Evolutionary conservation across 23 red algal species (phyloP).

Genomic region (Pyropia haitanensis): DNA sequence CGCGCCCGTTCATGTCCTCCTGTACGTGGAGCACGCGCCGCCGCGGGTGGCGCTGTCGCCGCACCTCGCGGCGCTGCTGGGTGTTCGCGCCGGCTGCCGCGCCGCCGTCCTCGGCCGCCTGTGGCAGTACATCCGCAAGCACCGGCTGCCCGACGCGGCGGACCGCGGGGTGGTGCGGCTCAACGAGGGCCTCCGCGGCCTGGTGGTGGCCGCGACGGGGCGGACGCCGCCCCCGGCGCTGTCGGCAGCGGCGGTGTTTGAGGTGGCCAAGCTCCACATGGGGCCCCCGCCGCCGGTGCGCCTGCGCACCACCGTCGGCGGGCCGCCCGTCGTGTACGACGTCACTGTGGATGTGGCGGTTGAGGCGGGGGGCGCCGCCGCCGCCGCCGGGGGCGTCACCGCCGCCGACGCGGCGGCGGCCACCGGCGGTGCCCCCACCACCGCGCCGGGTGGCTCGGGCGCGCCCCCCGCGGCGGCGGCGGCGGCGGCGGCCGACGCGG

Average conservation of each 20-base stretch:
- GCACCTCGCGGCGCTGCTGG: slow-evolving; percentile 54
- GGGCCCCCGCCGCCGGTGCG: slow-evolving; percentile 51
- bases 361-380: neutral
- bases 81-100: slow-evolving; percentile 45
- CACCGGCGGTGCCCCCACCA: no score
- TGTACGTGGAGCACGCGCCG: slow-evolving; percentile 54
- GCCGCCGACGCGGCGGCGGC: slow-evolving; percentile 1
- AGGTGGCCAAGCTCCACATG: slow-evolving; percentile 66
- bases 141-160: slow-evolving; percentile 54
- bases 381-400: no score
- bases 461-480: neutral
- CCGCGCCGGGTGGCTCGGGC: no score
- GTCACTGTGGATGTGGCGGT: slow-evolving; percentile 45
- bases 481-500: no score
- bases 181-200: slow-evolving; percentile 19
- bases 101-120: slow-evolving; percentile 34
- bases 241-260: slow-evolving; percentile 12
- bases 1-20: slow-evolving; percentile 25
- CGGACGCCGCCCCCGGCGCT: neutral
- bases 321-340: slow-evolving; percentile 73
- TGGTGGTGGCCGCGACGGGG: slow-evolving; percentile 31
- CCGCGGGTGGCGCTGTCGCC: slow-evolving; percentile 50
- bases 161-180: slow-evolving; percentile 41
- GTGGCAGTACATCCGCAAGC: slow-evolving; percentile 79
- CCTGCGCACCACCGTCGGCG: slow-evolving; percentile 43